These are phyloP conservation scores for Pterocarpus macrocarpus DNA, from an alignment of 306 rosid genomes.

Conservation along the genomic window DNA sequence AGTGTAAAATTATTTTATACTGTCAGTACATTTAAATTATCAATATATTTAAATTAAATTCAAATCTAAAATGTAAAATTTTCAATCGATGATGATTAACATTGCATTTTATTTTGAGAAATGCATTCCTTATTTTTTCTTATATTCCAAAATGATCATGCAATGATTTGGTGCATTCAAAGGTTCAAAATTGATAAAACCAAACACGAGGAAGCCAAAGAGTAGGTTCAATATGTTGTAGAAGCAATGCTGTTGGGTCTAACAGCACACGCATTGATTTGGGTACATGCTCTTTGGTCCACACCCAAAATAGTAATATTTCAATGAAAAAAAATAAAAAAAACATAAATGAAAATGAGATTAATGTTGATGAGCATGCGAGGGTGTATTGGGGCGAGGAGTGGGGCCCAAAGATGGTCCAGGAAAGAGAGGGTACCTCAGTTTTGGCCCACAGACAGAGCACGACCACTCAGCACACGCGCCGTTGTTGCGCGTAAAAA, in stretches of 20 bases:
- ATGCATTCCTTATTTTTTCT: neutral
- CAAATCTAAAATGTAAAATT: neutral
- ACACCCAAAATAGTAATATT: neutral
- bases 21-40: too few relatives aligned
- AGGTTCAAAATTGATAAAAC: neutral
- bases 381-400: slow-evolving; percentile 9
- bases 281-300: neutral
- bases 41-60: too few relatives aligned
- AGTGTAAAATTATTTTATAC: too few relatives aligned
- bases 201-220: neutral
- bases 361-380: slow-evolving; percentile 42
- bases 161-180: neutral
- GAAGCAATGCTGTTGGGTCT: neutral
- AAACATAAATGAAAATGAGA: neutral
- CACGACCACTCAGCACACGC: slow-evolving; percentile 33
- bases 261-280: neutral
- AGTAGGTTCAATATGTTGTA: neutral
- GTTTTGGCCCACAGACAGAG: slow-evolving; percentile 44
- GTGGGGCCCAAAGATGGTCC: slow-evolving; percentile 37
- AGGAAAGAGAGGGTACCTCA: slow-evolving; percentile 49
- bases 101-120: neutral
- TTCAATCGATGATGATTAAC: neutral
- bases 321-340: neutral
- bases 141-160: neutral
- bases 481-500: slow-evolving; percentile 25